Conservation (phyloP, 1,284 basidiomycete species). For the Rhodofomes roseus region DNA sequence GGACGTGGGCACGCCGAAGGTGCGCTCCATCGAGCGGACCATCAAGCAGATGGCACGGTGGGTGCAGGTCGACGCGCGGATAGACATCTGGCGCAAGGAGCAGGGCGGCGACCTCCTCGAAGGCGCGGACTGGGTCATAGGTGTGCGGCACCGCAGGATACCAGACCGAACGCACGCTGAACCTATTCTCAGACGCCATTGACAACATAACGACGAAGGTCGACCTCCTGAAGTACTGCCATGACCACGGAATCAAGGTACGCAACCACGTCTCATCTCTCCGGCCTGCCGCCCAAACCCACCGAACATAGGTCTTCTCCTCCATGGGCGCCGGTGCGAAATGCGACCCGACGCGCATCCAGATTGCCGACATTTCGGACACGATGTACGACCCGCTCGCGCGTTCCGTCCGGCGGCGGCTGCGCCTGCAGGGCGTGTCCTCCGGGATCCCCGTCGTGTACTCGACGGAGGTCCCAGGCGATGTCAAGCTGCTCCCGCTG, state of each 20-base stretch:
- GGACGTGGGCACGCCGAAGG: slow-evolving; percentile 95
- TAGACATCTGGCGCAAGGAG: slow-evolving; percentile 83
- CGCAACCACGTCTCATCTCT: slow-evolving; percentile 6
- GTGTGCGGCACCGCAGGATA: slow-evolving; percentile 35
- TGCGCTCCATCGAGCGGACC: slow-evolving; percentile 75
- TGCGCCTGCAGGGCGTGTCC: slow-evolving; percentile 68
- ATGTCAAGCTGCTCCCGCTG: slow-evolving; percentile 87
- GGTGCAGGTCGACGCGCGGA: slow-evolving; percentile 77
- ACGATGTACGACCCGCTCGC: slow-evolving; percentile 97
- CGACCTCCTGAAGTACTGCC: slow-evolving; percentile 82
- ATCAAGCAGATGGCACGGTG: slow-evolving; percentile 69
- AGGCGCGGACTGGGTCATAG: slow-evolving; percentile 88
- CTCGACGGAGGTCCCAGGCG: slow-evolving; percentile 89
- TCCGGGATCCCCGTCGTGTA: slow-evolving; percentile 92
- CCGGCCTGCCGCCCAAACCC: neutral
- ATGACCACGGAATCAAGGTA: slow-evolving; percentile 72
- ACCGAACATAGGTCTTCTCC: slow-evolving; percentile 70
- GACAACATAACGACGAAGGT: slow-evolving; percentile 97
- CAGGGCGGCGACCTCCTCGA: slow-evolving; percentile 69
- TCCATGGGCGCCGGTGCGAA: slow-evolving; percentile 99
- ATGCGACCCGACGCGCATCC: slow-evolving; percentile 90
- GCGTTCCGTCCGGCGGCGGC: slow-evolving; percentile 79
- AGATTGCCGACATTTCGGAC: slow-evolving; percentile 91
- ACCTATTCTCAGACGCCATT: slow-evolving; percentile 69
- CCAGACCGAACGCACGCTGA: slow-evolving; percentile 1